Percentiles rank a stretch among this genome's conserved stretches.
Evolutionary conservation across 2,329 filamentous ascomycete species (phyloP).

Genomic region (Colletotrichum sp.): DNA sequence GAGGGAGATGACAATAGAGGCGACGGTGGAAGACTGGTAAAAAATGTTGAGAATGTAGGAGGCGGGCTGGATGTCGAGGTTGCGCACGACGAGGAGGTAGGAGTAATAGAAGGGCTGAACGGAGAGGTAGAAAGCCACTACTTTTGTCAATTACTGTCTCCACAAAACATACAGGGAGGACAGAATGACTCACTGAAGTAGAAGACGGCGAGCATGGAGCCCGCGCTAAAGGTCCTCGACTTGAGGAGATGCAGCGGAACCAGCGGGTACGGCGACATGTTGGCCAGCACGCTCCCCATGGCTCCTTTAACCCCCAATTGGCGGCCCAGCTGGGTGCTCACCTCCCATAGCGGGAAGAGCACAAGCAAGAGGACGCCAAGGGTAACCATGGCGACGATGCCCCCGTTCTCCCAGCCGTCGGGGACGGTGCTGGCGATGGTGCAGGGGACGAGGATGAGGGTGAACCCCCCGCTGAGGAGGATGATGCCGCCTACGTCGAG

Average conservation of each 20-base stretch:
- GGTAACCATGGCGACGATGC: not conserved
- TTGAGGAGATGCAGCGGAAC: not conserved
- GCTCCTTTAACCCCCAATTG: not conserved
- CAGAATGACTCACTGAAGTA: not conserved
- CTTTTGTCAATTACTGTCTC: not conserved
- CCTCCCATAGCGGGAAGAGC: not conserved
- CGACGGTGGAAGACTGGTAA: not conserved
- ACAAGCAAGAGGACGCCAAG: not conserved
- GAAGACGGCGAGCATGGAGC: not conserved
- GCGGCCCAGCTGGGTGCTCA: not conserved
- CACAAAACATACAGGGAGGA: not conserved
- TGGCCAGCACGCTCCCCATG: not conserved
- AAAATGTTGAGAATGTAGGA: not conserved
- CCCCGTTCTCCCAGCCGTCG: not conserved
- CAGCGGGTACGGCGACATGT: not conserved
- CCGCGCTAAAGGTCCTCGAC: not conserved
- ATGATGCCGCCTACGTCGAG: slow-evolving; percentile 21
- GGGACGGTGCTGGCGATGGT: not conserved
- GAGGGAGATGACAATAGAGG: not conserved
- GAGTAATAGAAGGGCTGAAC: not conserved
- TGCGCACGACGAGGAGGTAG: not conserved
- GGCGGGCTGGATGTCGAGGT: not conserved
- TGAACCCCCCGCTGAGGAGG: not conserved
- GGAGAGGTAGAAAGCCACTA: not conserved
- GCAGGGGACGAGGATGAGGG: not conserved